Evolutionary conservation across 2,329 filamentous ascomycete genomes (phyloP).

Genomic region (Penicillium palitans): DNA sequence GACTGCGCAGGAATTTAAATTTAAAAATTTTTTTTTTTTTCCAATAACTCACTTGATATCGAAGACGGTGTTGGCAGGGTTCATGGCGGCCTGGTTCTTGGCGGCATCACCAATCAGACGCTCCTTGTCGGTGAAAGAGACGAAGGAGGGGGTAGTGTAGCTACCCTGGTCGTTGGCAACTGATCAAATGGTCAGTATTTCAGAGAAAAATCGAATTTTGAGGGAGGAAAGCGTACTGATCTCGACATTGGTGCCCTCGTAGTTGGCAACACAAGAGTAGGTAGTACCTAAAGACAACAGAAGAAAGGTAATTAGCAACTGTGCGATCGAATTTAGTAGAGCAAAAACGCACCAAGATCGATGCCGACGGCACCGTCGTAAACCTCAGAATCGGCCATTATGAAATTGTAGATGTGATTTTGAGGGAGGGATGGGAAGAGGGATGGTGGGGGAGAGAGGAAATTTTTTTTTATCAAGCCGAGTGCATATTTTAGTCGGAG

Average conservation of each 20-base stretch:
- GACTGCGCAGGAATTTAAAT: neutral
- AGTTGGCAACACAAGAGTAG: conserved; percentile 99
- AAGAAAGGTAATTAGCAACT: conserved; percentile 10
- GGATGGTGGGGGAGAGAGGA: conserved; percentile 28
- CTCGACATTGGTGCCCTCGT: conserved; percentile 99
- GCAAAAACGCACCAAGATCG: conserved; percentile 83
- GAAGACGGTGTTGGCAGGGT: conserved; percentile 97
- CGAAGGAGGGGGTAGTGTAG: conserved; percentile 98
- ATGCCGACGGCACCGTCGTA: conserved; percentile 99
- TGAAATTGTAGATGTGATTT: conserved; percentile 23
- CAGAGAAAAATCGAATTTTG: neutral
- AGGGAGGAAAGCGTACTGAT: conserved; percentile 67
- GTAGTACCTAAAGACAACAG: conserved; percentile 72
- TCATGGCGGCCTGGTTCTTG: conserved; percentile 99
- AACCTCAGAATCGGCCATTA: conserved; percentile 49
- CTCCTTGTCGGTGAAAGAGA: conserved; percentile 98
- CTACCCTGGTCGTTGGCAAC: conserved; percentile 99
- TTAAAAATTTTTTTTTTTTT: neutral
- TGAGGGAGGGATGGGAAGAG: conserved; percentile 22
- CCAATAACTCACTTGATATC: conserved; percentile 82
- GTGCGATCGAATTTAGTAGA: conserved; percentile 5
- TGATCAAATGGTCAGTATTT: conserved; percentile 34
- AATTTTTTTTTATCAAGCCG: conserved; percentile 31
- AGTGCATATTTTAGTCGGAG: conserved; percentile 20
- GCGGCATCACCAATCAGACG: conserved; percentile 98